phyloP scores from a whole-genome alignment of 352 stramenopile genomes.

The Pythium inflatum region DNA sequence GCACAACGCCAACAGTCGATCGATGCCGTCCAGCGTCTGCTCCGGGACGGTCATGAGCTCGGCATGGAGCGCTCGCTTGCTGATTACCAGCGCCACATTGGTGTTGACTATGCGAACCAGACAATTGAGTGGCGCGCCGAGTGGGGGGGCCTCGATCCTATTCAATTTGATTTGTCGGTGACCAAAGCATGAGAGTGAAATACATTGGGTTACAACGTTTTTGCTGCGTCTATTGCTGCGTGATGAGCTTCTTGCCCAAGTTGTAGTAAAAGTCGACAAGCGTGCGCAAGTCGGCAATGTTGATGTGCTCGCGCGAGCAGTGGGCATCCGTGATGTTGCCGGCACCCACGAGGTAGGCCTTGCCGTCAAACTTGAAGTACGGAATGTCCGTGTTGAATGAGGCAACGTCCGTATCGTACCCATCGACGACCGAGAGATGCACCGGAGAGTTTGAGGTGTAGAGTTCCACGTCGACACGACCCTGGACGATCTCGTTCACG shows the following conservation, averaged over 20 bases:
- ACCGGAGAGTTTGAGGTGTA: conserved; percentile 87
- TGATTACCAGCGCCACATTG: conserved; percentile 57
- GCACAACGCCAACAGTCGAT: conserved; percentile 37
- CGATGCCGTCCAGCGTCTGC: conserved; percentile 25
- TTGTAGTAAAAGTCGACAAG: conserved; percentile 77
- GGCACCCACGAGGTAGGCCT: conserved; percentile 77
- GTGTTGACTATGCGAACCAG: conserved; percentile 47
- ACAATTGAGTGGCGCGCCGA: conserved; percentile 56
- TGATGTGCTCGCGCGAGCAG: conserved; percentile 74
- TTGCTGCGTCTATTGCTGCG: conserved; percentile 40
- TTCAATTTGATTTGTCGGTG: conserved; percentile 57
- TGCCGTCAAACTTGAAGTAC: conserved; percentile 84
- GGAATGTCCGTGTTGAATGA: conserved; percentile 91
- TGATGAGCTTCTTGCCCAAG: conserved; percentile 69
- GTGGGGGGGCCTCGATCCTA: conserved; percentile 66
- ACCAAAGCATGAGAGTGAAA: conserved; percentile 7
- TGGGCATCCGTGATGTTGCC: conserved; percentile 79
- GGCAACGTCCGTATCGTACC: conserved; percentile 85
- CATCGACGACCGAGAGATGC: conserved; percentile 76
- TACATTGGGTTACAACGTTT: neutral
- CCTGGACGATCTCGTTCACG: conserved; percentile 69
- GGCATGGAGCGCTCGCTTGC: conserved; percentile 44
- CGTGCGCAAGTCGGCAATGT: conserved; percentile 62
- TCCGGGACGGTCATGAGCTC: conserved; percentile 26
- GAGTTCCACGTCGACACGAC: conserved; percentile 68